Percentiles rank a stretch among this genome's conserved stretches.
These are phyloP conservation scores for Magnusiomyces ingens DNA, from an alignment of 1,139 yeast genomes.

Conservation along the genomic window DNA sequence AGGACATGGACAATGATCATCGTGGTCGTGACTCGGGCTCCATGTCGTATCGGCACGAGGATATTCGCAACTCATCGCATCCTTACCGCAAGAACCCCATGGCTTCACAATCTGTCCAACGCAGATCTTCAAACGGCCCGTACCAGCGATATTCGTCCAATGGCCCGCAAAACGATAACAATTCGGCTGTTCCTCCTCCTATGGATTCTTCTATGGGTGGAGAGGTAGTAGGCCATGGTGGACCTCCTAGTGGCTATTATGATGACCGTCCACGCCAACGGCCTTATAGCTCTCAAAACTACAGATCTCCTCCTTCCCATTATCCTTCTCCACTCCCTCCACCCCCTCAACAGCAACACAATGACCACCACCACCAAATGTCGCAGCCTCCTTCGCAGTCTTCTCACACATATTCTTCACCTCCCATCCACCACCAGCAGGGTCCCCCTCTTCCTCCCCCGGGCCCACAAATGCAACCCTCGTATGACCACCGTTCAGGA, in stretches of 20 bases:
- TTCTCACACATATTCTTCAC: too few species aligned
- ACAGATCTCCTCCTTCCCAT: not conserved
- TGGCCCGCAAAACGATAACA: conserved; percentile 7
- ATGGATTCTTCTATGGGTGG: too few species aligned
- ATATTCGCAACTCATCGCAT: conserved; percentile 10
- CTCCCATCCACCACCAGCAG: too few species aligned
- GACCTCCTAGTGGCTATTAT: not conserved
- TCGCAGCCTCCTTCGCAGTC: too few species aligned
- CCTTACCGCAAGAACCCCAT: conserved; percentile 12
- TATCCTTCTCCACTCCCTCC: not conserved
- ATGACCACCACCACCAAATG: not conserved
- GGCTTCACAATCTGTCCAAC: conserved; percentile 4
- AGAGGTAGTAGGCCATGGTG: too few species aligned
- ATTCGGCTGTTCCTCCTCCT: not conserved
- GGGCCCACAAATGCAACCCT: too few species aligned
- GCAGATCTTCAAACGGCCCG: conserved; percentile 9
- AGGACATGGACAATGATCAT: not conserved
- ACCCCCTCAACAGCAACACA: conserved; percentile 3
- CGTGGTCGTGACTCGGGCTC: not conserved
- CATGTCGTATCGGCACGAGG: conserved; percentile 9
- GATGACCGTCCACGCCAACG: not conserved
- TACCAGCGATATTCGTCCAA: conserved; percentile 9
- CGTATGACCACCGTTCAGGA: too few species aligned
- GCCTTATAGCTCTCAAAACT: not conserved
- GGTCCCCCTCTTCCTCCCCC: too few species aligned